Base-by-base conservation (phyloP, 2,329 filamentous ascomycete genomes). In the Neoscytalidium dimidiatum region DNA sequence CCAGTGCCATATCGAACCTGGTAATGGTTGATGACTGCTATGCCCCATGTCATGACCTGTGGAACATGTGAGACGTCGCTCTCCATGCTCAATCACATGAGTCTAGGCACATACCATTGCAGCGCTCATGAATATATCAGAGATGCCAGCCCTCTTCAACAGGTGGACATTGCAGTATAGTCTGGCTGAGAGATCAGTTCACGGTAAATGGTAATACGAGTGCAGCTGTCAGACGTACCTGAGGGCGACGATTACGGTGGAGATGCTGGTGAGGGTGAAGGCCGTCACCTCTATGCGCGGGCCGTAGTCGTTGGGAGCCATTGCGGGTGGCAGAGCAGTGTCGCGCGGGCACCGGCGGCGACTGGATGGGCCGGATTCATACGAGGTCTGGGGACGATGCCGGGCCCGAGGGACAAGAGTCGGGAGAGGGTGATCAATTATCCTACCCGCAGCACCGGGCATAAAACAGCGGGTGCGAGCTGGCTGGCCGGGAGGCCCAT, bases 41-140 rank as follows among this genome's bases (percentile, higher is more conserved):
- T 75, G 17, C 71, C 74, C 75, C 75, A 78, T 21, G 74, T 74
- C 41, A 77, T 58, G 9, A 76, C 33, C 75, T 77, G 21, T 46
- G 26, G 5, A 8, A 31, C n/a, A 38, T 6, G 44, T 58, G 2
- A 64, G 62, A 35, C 11, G 17, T 4, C 4, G 23, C n/a, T 13
- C n/a, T 17, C n/a, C 23, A n/a, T n/a, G n/a, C 3, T 19, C 17
- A 14, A n/a, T 31, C 14, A 31, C 17, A 19, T 0, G 43, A 8
- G 46, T 8, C 29, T 14, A 28, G 29, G 4, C 9, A 56, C 62
- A 17, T 49, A 64, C 52, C 41, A 64, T 11, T 41, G 62, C 62
- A 19, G 31, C 21, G 3, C 26, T 21, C 52, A 58, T 64, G 23
- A 58, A 48, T 4, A 49, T 13, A 41, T 64, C 52, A n/a, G 62